Conservation (phyloP, 2,329 filamentous ascomycete species). For the Penicillium digitatum region DNA sequence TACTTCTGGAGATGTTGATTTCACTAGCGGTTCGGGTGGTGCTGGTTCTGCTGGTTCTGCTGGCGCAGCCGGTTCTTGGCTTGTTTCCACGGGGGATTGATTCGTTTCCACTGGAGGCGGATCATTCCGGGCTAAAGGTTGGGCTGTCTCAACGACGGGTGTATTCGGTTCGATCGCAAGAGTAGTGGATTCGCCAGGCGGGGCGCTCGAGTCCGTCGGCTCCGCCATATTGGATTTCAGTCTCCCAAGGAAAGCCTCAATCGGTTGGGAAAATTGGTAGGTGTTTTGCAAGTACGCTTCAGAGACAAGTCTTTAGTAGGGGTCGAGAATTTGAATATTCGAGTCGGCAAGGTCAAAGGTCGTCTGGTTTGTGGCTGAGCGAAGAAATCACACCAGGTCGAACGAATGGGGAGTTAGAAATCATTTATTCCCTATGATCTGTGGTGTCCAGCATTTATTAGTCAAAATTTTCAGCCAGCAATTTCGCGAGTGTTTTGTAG, state of each 20-base stretch:
- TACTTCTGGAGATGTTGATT: not conserved
- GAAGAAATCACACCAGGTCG: conserved; percentile 24
- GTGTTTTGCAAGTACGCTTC: not conserved
- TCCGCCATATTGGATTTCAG: conserved; percentile 21
- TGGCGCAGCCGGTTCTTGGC: not conserved
- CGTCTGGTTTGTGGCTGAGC: conserved; percentile 20
- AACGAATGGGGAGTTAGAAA: conserved; percentile 19
- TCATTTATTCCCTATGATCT: conserved; percentile 26
- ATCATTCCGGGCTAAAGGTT: conserved; percentile 18
- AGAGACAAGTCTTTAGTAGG: not conserved
- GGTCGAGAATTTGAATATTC: conserved; percentile 7
- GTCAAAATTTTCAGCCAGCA: conserved; percentile 3
- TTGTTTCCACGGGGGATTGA: not conserved
- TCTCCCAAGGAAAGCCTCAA: conserved; percentile 8
- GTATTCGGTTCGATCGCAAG: conserved; percentile 16
- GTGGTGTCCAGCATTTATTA: conserved; percentile 11
- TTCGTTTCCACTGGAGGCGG: conserved; percentile 15
- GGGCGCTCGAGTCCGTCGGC: conserved; percentile 18
- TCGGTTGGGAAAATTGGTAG: not conserved
- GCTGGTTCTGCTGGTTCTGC: not conserved
- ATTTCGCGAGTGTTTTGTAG: not conserved
- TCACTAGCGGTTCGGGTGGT: not conserved
- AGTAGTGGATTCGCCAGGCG: conserved; percentile 18
- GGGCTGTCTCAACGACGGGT: conserved; percentile 12
- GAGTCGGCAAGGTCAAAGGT: conserved; percentile 21